Evolutionary conservation across 2,329 filamentous ascomycete species (phyloP), one percentile per base, ranked within the genome.

Genomic region (Ceratocystis ficicola): DNA sequence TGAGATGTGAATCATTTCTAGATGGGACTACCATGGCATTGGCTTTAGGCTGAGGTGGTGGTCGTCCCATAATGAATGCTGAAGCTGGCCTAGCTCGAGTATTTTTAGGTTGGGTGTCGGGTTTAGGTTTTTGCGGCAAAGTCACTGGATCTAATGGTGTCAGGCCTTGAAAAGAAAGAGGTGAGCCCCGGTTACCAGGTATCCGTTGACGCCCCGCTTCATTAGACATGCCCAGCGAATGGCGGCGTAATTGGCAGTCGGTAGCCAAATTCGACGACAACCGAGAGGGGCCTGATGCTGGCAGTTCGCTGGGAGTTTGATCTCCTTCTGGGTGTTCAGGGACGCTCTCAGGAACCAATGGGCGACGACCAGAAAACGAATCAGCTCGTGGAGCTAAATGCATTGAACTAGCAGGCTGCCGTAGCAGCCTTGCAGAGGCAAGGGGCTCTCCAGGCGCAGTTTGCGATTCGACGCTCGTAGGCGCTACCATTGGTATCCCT

Each of bases 331-430:
- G 41, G 41, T 63, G 32, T 44, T 59, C 55, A 15, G 44, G 22
- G 5, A 41, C 44, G n/a, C 32, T 48, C 12, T 22, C 17, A 22
- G 64, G 60, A 41, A 66, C 59, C 17, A 44, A 66, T 17, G 52
- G 44, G 12, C 44, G 57, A 15, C 44, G 30, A 28, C 44, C 20
- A 20, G 64, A 4, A 32, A 57, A 57, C 30, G 52, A 57, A 57
- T 57, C 52, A 17, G 25, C 17, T 17, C 12, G 52, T 5, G 52
- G 30, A 17, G 30, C 52, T 17, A 25, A 57, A 32, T 57, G n/a
- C 22, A 57, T 10, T 2, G 52, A 28, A 25, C 28, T 17, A n/a
- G 3, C 4, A 57, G 52, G 1, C 20, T 57, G 22, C n/a, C 17
- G 52, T 28, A 25, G 17, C 3, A 28, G 12, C 30, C 10, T 32